Evolutionary conservation across 2,329 filamentous ascomycete species (phyloP).

Genomic region (Sordariomycetes sp.): DNA sequence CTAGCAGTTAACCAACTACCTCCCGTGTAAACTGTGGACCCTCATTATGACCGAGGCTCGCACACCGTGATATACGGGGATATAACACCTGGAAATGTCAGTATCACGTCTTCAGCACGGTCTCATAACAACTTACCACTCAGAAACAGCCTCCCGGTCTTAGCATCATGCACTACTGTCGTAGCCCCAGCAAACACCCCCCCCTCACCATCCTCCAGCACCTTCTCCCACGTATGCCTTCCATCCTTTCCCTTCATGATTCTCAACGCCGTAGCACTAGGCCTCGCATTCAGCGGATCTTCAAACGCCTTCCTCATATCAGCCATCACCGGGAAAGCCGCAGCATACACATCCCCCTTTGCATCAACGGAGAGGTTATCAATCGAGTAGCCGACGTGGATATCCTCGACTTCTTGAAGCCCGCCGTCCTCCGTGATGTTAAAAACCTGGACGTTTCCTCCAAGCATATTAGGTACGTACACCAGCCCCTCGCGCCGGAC

Average conservation of each 20-base stretch:
- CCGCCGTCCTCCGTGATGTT: slow-evolving; percentile 4
- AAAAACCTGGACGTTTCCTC: slow-evolving; percentile 9
- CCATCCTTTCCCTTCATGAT: slow-evolving; percentile 8
- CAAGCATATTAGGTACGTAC: slow-evolving; percentile 16
- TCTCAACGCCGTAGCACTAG: slow-evolving; percentile 10
- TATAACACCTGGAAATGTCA: slow-evolving; percentile 6
- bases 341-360: slow-evolving; percentile 13
- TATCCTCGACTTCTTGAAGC: slow-evolving; percentile 8
- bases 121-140: slow-evolving; percentile 9
- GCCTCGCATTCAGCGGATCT: slow-evolving; percentile 9
- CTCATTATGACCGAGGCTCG: slow-evolving; percentile 4
- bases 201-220: slow-evolving; percentile 12
- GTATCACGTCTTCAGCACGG: not conserved
- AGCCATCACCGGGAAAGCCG: slow-evolving; percentile 10
- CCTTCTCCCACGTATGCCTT: slow-evolving; percentile 11
- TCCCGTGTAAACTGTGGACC: too few species aligned
- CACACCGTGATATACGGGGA: slow-evolving; percentile 12
- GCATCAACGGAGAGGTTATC: slow-evolving; percentile 14
- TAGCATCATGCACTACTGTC: slow-evolving; percentile 13
- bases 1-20: too few species aligned
- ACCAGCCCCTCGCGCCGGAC: slow-evolving; percentile 6
- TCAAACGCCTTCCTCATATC: slow-evolving; percentile 7
- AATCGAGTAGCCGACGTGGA: slow-evolving; percentile 10
- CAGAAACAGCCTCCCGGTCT: slow-evolving; percentile 14
- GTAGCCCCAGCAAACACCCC: slow-evolving; percentile 13